These are phyloP conservation scores for Suhomyces terraborum DNA, from an alignment of 1,139 yeast species.

Conservation along the genomic window DNA sequence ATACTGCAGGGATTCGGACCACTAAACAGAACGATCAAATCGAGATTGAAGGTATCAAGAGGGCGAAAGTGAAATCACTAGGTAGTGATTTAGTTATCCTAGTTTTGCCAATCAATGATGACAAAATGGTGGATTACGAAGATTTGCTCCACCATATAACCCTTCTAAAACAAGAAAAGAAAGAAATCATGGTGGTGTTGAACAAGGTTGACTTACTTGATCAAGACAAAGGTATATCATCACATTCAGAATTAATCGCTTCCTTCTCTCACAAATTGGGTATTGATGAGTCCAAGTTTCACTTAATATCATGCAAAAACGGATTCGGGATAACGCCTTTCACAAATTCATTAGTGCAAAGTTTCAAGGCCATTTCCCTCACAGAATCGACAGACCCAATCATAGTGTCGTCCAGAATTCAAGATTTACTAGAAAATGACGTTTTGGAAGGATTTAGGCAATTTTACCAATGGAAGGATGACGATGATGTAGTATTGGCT, in stretches of 20 bases:
- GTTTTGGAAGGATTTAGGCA: slow-evolving; percentile 71
- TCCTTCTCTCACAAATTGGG: slow-evolving; percentile 25
- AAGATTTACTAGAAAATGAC: slow-evolving; percentile 70
- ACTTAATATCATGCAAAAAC: slow-evolving; percentile 63
- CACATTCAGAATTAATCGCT: slow-evolving; percentile 17
- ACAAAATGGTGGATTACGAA: slow-evolving; percentile 18
- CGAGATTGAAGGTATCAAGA: slow-evolving; percentile 79
- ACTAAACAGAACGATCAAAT: slow-evolving; percentile 52
- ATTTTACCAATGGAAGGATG: slow-evolving; percentile 51
- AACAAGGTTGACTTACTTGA: slow-evolving; percentile 63
- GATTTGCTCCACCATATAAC: slow-evolving; percentile 40
- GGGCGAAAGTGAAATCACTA: slow-evolving; percentile 64
- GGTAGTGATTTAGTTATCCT: slow-evolving; percentile 64
- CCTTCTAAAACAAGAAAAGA: slow-evolving; percentile 26
- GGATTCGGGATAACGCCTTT: slow-evolving; percentile 58
- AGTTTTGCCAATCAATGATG: slow-evolving; percentile 45
- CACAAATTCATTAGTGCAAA: slow-evolving; percentile 33
- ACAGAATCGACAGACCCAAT: slow-evolving; percentile 60
- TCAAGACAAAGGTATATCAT: slow-evolving; percentile 6
- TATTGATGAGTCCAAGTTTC: slow-evolving; percentile 33
- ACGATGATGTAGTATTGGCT: slow-evolving; percentile 78
- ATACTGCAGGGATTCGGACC: slow-evolving; percentile 90
- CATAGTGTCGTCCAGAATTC: slow-evolving; percentile 71
- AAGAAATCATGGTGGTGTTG: slow-evolving; percentile 47
- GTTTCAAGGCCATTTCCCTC: slow-evolving; percentile 53